Conservation (phyloP, 805 yeast genomes). For the Myxozyma sirexii region DNA sequence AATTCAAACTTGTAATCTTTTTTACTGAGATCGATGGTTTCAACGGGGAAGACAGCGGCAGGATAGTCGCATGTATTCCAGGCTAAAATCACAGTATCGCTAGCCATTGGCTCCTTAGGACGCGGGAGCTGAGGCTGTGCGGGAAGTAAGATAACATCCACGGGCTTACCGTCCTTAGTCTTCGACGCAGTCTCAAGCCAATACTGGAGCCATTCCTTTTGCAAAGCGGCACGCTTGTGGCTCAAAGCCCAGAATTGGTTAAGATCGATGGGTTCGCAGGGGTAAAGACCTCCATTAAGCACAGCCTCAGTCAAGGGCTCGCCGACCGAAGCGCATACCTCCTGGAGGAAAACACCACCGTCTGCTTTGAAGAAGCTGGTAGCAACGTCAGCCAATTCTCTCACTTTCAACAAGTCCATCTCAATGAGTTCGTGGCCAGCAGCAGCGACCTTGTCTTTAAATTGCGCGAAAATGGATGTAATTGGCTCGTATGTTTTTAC, state of each 20-base stretch:
- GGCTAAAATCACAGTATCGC: slow-evolving; percentile 27
- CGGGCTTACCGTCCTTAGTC: slow-evolving; percentile 46
- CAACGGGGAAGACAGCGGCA: slow-evolving; percentile 31
- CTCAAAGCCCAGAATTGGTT: slow-evolving; percentile 25
- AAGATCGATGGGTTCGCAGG: slow-evolving; percentile 33
- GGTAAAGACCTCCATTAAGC: slow-evolving; percentile 35
- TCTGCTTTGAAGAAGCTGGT: slow-evolving; percentile 49
- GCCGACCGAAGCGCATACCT: slow-evolving; percentile 45
- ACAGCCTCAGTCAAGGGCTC: slow-evolving; percentile 45
- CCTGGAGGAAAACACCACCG: slow-evolving; percentile 46
- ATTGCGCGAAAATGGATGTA: slow-evolving; percentile 55
- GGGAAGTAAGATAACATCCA: slow-evolving; percentile 53
- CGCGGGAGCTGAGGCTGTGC: slow-evolving; percentile 44
- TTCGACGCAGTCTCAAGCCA: slow-evolving; percentile 45
- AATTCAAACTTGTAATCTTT: slow-evolving; percentile 32
- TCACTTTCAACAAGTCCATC: slow-evolving; percentile 42
- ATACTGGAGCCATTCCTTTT: slow-evolving; percentile 44
- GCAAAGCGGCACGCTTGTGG: slow-evolving; percentile 20
- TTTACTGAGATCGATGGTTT: slow-evolving; percentile 20
- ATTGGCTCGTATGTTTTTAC: slow-evolving; percentile 43
- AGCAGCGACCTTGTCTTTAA: slow-evolving; percentile 54
- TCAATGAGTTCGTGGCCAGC: slow-evolving; percentile 61
- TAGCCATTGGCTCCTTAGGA: slow-evolving; percentile 31
- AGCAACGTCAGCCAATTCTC: slow-evolving; percentile 45
- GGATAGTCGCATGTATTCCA: slow-evolving; percentile 37